A percentile compares a stretch with the other conserved stretches of the same genome.
Evolutionary conservation across 495 filamentous ascomycete species (phyloP).

Genomic region (Entonaema liquescens): DNA sequence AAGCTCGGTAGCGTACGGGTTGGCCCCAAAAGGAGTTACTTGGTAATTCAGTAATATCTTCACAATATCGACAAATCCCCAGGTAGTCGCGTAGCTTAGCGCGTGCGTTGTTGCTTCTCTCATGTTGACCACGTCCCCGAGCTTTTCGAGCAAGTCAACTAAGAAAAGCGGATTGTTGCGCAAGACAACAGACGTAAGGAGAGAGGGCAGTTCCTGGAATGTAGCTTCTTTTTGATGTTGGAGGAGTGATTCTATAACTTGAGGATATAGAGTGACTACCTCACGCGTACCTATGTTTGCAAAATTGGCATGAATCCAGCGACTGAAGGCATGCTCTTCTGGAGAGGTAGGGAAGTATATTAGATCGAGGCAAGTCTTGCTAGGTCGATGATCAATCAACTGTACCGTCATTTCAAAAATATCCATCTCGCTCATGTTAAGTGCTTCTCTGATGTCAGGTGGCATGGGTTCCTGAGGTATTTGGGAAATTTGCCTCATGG

Average conservation of each 20-base stretch:
- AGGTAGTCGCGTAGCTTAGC: background rate
- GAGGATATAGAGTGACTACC: background rate
- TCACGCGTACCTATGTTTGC: background rate
- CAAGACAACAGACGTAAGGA: slow-evolving; percentile 3
- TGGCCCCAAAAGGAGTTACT: background rate
- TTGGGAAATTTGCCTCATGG: background rate
- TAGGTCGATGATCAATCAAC: background rate
- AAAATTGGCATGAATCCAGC: slow-evolving; percentile 9
- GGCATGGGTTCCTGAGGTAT: slow-evolving; percentile 5
- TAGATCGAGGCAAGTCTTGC: slow-evolving; percentile 3
- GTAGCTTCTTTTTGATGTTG: slow-evolving; percentile 1
- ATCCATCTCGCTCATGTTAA: slow-evolving; percentile 12
- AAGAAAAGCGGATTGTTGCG: background rate
- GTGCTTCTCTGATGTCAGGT: slow-evolving; percentile 1
- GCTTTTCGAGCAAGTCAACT: background rate
- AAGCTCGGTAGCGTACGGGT: background rate
- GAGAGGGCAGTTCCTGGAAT: background rate
- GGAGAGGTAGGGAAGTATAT: background rate
- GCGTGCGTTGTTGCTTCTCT: background rate
- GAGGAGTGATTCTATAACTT: background rate
- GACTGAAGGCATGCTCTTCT: background rate
- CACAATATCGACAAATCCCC: slow-evolving; percentile 4
- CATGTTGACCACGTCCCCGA: background rate
- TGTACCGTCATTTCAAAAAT: slow-evolving; percentile 6
- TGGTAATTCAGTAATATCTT: slow-evolving; percentile 8